These are phyloP conservation scores for Acacia melanoxylon DNA, from an alignment of 306 rosid genomes.

Conservation along the genomic window DNA sequence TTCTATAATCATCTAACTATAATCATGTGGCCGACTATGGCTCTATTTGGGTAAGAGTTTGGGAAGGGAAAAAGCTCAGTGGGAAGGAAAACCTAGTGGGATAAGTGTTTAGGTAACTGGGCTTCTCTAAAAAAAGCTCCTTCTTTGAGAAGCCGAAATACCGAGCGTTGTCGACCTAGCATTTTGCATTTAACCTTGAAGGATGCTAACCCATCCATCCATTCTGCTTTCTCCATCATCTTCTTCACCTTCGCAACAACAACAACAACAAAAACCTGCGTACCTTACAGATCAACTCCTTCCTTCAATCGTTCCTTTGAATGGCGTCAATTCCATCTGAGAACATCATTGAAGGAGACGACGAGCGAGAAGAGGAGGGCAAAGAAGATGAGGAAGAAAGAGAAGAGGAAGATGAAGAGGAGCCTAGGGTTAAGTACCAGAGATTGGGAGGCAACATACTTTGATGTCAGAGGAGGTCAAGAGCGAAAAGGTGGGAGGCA, in stretches of 20 bases:
- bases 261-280: background rate
- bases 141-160: too few species aligned
- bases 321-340: constrained; percentile 53
- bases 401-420: constrained; percentile 53
- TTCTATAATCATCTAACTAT: too few species aligned
- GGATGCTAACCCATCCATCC: background rate
- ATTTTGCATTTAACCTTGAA: background rate
- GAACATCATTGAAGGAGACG: constrained; percentile 79
- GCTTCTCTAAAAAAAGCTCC: too few species aligned
- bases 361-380: constrained; percentile 71
- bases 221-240: background rate
- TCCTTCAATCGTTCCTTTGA: too few species aligned
- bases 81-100: too few species aligned
- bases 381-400: constrained; percentile 52
- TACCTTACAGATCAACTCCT: too few species aligned
- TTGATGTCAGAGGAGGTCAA: background rate
- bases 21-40: too few species aligned
- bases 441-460: constrained; percentile 86
- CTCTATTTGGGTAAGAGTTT: too few species aligned
- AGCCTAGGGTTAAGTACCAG: constrained; percentile 87
- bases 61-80: too few species aligned
- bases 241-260: background rate
- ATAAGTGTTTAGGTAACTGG: too few species aligned
- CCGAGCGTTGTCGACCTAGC: too few species aligned
- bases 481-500: too few species aligned